Base-by-base conservation (phyloP, 371 early-diverging fungal species). In the Haplosporangium sp. region DNA sequence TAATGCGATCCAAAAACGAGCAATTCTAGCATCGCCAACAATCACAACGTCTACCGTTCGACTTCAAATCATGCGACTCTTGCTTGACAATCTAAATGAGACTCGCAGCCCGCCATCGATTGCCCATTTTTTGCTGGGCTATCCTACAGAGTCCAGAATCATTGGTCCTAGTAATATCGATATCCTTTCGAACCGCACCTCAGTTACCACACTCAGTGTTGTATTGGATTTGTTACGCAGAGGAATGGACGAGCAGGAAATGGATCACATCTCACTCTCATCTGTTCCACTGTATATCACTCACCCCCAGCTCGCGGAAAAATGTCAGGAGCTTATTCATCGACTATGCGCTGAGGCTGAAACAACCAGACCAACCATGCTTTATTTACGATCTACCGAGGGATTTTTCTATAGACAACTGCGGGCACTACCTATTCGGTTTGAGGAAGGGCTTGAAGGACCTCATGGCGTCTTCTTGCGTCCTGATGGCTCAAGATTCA, bases 111-210 rank as follows among this genome's bases (percentile, higher is more conserved):
- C 86, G n/a, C 95, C 96, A 0, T 91, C 93, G 0, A 81, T 97
- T 27, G 88, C 95, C 2, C 97, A 97, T 74, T 96, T 94, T 65
- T 82, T 98, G 48, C 85, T 98, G 2, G 98, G 98, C 3, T 95
- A 91, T 68, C 87, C 94, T 40, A 77, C 84, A 48, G 72, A 83
- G 6, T 73, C 82, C 5, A 69, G 70, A 7, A 73, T 85, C 55
- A 84, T 77, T 37, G 65, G 83, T 42, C 81, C 84, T 0, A 76
- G 77, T 5, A 76, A 89, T 7, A 74, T 81, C 27, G 87, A 90
- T 63, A 84, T 85, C n/a, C 79, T 86, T 19, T 84, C 83, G 8
- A 84, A 71, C 20, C 73, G 68, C 4, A 71, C 84, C 0, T 77
- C 73, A 7, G 44, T 86, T 50, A 77, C 88, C 0, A 92, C 94